Evolutionary conservation across 176 grass and related monocot species (phyloP).

Genomic region (Aegilops umbellulata): DNA sequence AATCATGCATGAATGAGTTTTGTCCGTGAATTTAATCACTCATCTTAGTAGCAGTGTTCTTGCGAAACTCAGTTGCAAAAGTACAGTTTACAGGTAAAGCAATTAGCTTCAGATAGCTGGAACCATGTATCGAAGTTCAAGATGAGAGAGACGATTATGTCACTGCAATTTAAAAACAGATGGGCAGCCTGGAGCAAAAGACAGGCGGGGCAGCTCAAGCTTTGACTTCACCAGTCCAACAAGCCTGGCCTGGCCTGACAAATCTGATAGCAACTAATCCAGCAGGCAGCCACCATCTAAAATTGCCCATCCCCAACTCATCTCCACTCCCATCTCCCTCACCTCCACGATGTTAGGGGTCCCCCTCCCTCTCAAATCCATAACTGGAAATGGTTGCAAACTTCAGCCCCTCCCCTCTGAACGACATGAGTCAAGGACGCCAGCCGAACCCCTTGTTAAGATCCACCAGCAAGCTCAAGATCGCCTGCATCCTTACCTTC

Average conservation of each 20-base stretch:
- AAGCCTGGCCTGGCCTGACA: neutral
- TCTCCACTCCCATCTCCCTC: neutral
- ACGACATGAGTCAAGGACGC: no score
- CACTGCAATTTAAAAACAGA: neutral
- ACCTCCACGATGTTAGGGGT: neutral
- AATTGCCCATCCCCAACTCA: neutral
- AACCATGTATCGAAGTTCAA: neutral
- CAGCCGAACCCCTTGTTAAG: no score
- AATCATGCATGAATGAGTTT: neutral
- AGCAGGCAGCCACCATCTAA: neutral
- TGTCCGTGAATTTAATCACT: slow-evolving; percentile 5
- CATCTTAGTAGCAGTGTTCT: neutral
- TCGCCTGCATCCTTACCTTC: no score
- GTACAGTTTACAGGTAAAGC: neutral
- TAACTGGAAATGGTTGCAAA: no score
- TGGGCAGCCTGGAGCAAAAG: neutral
- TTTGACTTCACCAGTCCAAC: neutral
- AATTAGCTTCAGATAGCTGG: neutral
- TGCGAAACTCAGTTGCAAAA: neutral
- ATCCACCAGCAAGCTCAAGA: no score
- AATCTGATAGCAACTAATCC: neutral
- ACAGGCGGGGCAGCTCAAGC: neutral
- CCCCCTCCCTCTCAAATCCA: no score
- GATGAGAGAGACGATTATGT: neutral
- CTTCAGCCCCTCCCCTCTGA: no score